These are phyloP conservation scores for Trametes cinnabarina DNA, from an alignment of 768 basidiomycete species.

Conservation along the genomic window DNA sequence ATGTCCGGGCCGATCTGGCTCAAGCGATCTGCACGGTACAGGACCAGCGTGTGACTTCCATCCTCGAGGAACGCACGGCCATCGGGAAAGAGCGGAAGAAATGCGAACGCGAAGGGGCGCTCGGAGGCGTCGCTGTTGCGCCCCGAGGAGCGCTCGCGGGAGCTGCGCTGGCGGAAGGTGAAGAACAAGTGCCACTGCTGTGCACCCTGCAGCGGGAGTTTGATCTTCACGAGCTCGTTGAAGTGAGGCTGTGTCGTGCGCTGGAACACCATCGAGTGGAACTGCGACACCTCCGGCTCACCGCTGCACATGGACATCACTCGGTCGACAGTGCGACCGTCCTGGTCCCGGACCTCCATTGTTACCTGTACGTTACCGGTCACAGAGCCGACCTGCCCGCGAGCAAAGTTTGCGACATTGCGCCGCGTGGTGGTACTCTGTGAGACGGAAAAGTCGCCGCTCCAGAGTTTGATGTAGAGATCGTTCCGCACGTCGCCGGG, in stretches of 20 bases:
- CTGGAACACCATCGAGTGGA: constrained; percentile 88
- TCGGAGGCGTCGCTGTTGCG: constrained; percentile 49
- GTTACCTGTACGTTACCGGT: constrained; percentile 83
- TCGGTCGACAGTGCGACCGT: constrained; percentile 66
- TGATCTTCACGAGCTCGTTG: constrained; percentile 89
- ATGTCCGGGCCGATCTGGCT: constrained; percentile 57
- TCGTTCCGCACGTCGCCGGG: constrained; percentile 93
- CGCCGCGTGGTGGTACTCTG: constrained; percentile 51
- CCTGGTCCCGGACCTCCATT: constrained; percentile 77
- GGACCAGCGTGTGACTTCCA: constrained; percentile 78
- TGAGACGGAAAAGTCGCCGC: constrained; percentile 74
- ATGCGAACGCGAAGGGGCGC: constrained; percentile 88
- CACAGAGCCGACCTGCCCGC: constrained; percentile 51
- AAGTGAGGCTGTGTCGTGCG: constrained; percentile 88
- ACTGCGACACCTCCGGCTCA: constrained; percentile 76
- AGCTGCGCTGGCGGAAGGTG: constrained; percentile 78
- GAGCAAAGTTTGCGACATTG: constrained; percentile 57
- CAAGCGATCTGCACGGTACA: constrained; percentile 81
- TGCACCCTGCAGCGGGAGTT: constrained; percentile 63
- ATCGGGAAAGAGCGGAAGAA: constrained; percentile 81
- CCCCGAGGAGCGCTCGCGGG: constrained; percentile 45
- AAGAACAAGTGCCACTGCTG: constrained; percentile 91
- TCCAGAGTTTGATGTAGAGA: constrained; percentile 95
- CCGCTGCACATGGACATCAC: constrained; percentile 83
- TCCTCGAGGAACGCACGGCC: constrained; percentile 81